Evolutionary conservation across 768 basidiomycete genomes (phyloP).

Genomic region (Leccinum disarticulatum): DNA sequence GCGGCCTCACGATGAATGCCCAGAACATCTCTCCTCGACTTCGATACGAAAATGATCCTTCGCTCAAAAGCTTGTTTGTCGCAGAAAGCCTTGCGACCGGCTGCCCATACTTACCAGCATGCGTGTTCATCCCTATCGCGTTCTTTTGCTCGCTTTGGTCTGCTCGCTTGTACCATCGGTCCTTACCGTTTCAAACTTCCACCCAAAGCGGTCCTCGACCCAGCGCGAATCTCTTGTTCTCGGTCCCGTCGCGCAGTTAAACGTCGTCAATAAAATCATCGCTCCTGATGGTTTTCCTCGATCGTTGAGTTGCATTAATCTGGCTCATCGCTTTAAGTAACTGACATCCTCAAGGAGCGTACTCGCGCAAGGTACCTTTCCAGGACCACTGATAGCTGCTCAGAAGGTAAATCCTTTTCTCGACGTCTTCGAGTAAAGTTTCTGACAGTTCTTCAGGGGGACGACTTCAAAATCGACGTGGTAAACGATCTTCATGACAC

Average conservation of each 20-base stretch:
- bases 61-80: constrained; percentile 1
- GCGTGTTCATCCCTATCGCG: neutral
- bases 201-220: neutral
- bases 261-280: constrained; percentile 42
- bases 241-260: constrained; percentile 29
- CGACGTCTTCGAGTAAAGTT: neutral
- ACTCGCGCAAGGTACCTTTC: constrained; percentile 42
- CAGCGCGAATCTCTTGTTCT: constrained; percentile 7
- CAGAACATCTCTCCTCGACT: neutral
- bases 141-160: constrained; percentile 4
- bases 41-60: neutral
- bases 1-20: neutral
- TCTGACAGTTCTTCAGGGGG: constrained; percentile 31
- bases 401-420: constrained; percentile 30
- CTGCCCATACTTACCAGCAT: neutral
- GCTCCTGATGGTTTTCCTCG: constrained; percentile 48
- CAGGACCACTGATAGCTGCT: constrained; percentile 44
- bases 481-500: constrained; percentile 43
- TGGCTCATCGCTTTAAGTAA: neutral
- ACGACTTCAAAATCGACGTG: constrained; percentile 43
- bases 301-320: constrained; percentile 32
- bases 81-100: neutral
- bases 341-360: constrained; percentile 34
- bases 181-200: neutral
- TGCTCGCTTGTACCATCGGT: neutral